Percentiles rank a stretch among this genome's conserved stretches.
These are phyloP conservation scores for Exophiala bonariae DNA, from an alignment of 2,329 filamentous ascomycete genomes.

Conservation along the genomic window DNA sequence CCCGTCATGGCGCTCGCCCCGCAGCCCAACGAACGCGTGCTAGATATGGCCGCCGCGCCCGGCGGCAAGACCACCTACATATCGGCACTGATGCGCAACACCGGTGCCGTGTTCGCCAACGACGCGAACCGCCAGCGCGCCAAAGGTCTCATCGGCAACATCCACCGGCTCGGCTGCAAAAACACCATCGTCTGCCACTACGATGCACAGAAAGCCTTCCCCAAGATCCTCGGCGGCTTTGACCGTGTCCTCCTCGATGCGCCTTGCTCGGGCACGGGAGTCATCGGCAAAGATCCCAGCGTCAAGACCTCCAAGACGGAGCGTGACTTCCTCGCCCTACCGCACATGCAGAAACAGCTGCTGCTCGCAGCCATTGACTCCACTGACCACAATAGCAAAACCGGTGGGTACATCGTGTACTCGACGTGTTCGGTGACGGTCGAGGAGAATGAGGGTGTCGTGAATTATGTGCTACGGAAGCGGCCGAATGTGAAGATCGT, in stretches of 20 bases:
- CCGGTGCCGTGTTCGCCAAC: conserved; percentile 92
- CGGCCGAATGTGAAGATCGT: conserved; percentile 93
- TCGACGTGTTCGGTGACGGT: conserved; percentile 94
- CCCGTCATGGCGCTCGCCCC: conserved; percentile 97
- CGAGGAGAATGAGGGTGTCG: conserved; percentile 91
- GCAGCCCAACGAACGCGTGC: conserved; percentile 85
- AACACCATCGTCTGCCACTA: conserved; percentile 97
- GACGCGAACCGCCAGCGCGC: conserved; percentile 91
- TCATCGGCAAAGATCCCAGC: conserved; percentile 93
- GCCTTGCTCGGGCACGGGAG: conserved; percentile 93
- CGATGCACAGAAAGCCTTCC: conserved; percentile 84
- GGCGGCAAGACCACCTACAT: conserved; percentile 96
- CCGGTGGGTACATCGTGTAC: conserved; percentile 93
- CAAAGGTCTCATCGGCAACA: conserved; percentile 97
- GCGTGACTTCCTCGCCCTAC: conserved; percentile 88
- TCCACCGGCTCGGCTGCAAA: conserved; percentile 88
- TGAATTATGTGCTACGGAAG: conserved; percentile 88
- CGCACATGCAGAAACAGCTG: conserved; percentile 93
- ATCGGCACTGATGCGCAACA: conserved; percentile 97
- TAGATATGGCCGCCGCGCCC: conserved; percentile 93
- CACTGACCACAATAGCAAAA: conserved; percentile 86
- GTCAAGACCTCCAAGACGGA: conserved; percentile 99
- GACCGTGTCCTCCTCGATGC: conserved; percentile 92
- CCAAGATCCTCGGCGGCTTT: conserved; percentile 91
- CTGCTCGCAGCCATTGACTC: conserved; percentile 92